Conservation (phyloP, 1,139 yeast species). For the Geotrichum aggregatum region DNA sequence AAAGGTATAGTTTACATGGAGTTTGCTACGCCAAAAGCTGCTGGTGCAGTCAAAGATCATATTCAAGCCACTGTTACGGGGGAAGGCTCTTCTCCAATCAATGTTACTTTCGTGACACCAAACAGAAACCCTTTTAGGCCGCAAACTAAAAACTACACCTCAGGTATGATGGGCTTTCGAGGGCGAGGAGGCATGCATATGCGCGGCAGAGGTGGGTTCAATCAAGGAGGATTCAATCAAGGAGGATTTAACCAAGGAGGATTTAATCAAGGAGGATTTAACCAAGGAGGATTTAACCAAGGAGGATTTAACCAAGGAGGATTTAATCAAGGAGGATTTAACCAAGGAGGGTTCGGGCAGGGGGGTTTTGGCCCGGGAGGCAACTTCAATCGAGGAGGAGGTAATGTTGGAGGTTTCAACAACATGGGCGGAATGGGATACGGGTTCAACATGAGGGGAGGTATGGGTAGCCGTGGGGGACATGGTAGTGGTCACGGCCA, state of each 20-base stretch:
- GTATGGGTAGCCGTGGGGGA: background rate
- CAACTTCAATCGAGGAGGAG: conserved; percentile 3
- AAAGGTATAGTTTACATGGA: conserved; percentile 32
- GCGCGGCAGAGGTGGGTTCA: conserved; percentile 16
- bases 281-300: background rate
- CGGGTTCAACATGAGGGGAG: background rate
- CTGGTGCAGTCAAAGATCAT: conserved; percentile 21
- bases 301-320: background rate
- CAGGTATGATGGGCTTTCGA: background rate
- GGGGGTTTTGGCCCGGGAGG: background rate
- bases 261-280: too few species aligned
- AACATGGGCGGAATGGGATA: background rate
- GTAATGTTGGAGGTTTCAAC: background rate
- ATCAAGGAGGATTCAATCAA: conserved; percentile 2
- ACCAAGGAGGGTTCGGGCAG: background rate
- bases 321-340: background rate
- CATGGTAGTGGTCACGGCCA: background rate
- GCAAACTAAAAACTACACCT: background rate
- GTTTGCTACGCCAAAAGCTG: conserved; percentile 21
- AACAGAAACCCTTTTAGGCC: conserved; percentile 26
- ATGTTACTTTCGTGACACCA: conserved; percentile 21
- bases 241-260: background rate
- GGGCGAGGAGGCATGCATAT: conserved; percentile 19
- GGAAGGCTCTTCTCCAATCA: conserved; percentile 13
- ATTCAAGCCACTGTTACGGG: conserved; percentile 14